Conservation (phyloP, 2,329 filamentous ascomycete species). For the Pseudogymnoascus sp. region DNA sequence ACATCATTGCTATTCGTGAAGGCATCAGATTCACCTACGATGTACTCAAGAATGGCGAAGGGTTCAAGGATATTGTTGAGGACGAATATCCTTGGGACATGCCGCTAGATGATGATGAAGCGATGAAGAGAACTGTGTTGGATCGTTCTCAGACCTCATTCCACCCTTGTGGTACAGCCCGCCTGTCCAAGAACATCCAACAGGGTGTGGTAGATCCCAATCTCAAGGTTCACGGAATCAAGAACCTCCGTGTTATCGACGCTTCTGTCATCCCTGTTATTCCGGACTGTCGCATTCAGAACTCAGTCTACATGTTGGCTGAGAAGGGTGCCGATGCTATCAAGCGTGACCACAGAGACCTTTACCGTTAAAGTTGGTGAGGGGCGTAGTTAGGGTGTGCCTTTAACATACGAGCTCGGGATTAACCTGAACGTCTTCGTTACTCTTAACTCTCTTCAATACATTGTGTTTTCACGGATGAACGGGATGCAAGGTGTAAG, state of each 20-base stretch:
- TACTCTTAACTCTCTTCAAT: too few relatives aligned
- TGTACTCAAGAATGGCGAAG: constrained; percentile 48
- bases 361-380: too few relatives aligned
- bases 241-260: constrained; percentile 48
- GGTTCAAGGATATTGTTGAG: constrained; percentile 47
- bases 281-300: constrained; percentile 52
- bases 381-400: too few relatives aligned
- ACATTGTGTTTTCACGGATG: not conserved
- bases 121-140: constrained; percentile 49
- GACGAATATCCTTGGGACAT: constrained; percentile 55
- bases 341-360: too few relatives aligned
- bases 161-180: constrained; percentile 51
- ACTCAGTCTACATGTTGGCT: constrained; percentile 52
- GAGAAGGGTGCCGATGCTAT: constrained; percentile 37
- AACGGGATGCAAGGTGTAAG: not conserved
- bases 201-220: constrained; percentile 46
- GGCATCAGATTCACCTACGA: constrained; percentile 39
- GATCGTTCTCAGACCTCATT: constrained; percentile 54
- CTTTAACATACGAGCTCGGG: too few relatives aligned
- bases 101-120: constrained; percentile 44
- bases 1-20: constrained; percentile 51
- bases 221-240: constrained; percentile 48
- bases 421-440: too few relatives aligned
- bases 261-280: constrained; percentile 50
- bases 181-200: constrained; percentile 44